Evolutionary conservation across 192 early-diverging fungal species (phyloP), one percentile per base, ranked within the genome.

Genomic region (Podila verticillata): DNA sequence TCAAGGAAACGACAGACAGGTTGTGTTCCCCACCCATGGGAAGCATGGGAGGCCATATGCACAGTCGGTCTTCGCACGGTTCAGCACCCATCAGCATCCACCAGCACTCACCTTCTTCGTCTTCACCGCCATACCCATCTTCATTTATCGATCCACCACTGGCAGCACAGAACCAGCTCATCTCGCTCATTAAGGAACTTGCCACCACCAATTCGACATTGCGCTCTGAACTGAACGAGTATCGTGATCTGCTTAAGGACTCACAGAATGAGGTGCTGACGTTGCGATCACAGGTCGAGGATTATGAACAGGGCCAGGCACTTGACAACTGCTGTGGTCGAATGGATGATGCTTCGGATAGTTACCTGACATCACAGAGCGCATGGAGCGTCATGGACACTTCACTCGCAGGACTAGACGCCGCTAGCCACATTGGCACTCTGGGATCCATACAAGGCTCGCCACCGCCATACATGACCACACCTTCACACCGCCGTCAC

Each of bases 171-270:
- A 68, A 83, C 44, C 86, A 89, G 70, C 77, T 89, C 20, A 85
- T 87, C 6, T 73, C 74, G 3, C 56, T 87, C 9, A 89, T 89
- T 57, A 89, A 87, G 68, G 86, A 89, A 63, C 73, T 89, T 9
- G 86, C 84, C 32, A 85, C 85, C 4, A 83, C 88, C 49, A 89
- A 87, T 32, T 82, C 84, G 32, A 89, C 85, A 57, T 48, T 86
- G 26, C 83, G 84, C 34, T 77, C 73, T 0, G 85, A 87, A 20
- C 59, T 87, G 20, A 69, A 75, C 12, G 88, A 89, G 44, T 87
- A 83, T 56, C 69, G 82, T 7, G 87, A 87, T 54, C 56, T 87
- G 48, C 61, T 89, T 15, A 66, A 83, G 31, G 87, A 89, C 13
- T 78, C 83, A 12, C 62, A 81, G 59, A 84, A 82, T 47, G 87